These are phyloP conservation scores for Eutrema yunnanense DNA, from an alignment of 345 rosid species.

Conservation along the genomic window DNA sequence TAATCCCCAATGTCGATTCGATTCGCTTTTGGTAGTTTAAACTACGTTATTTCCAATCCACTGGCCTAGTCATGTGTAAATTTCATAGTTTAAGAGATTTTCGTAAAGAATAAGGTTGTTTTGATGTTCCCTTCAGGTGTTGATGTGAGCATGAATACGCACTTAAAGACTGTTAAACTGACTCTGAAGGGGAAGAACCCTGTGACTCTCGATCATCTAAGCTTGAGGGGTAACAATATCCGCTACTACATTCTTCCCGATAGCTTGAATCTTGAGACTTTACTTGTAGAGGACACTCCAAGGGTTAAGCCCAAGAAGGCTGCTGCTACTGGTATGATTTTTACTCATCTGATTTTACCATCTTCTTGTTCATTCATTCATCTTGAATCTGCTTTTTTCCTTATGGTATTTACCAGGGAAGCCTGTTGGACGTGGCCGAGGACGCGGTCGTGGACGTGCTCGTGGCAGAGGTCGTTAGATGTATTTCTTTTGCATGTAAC, in stretches of 20 bases:
- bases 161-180: conserved; percentile 83
- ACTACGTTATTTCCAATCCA: background rate
- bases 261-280: conserved; percentile 90
- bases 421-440: conserved; percentile 78
- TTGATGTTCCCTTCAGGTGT: conserved; percentile 49
- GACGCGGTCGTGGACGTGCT: conserved; percentile 83
- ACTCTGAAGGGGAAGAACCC: conserved; percentile 90
- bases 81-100: background rate
- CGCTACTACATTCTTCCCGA: conserved; percentile 95
- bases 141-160: conserved; percentile 98
- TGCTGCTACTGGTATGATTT: conserved; percentile 56
- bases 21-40: background rate
- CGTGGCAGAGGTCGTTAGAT: conserved; percentile 71
- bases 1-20: background rate
- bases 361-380: conserved; percentile 22
- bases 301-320: conserved; percentile 93
- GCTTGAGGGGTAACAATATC: conserved; percentile 90
- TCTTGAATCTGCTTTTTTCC: background rate
- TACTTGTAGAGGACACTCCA: conserved; percentile 91
- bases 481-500: background rate
- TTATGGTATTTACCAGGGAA: conserved; percentile 39
- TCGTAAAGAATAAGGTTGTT: background rate
- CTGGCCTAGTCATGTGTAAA: background rate
- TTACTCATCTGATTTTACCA: background rate
- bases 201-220: conserved; percentile 79